Base-by-base conservation (phyloP, 441 rosid genomes). In the Dalechampia spathulata region DNA sequence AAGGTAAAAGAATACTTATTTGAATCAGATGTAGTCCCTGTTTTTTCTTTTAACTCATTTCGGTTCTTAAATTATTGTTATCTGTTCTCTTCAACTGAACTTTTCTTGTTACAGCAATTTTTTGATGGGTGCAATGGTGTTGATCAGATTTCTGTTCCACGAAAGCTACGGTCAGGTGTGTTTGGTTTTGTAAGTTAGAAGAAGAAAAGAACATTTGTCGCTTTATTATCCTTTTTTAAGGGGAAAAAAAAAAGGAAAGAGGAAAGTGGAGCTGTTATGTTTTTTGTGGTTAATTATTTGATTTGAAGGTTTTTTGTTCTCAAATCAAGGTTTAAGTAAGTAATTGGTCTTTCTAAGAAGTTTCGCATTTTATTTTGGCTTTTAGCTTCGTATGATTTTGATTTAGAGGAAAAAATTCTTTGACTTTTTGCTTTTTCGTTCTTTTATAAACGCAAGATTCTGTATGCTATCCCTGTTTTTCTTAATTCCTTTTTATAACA, bases 111-210 rank as follows among this genome's bases (percentile, higher is more conserved):
- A 36, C 63, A 66, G 51, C 73, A 80, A 91, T 63, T 68, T 58
- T 62, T 71, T 52, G 67, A 77, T 55, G 84, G 72, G 59, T 71
- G 57, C 63, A 73, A 73, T 64, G 84, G 80, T 50, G 89, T 77
- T 61, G 79, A 67, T 74, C 90, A 83, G 72, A 82, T 93, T 69
- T 76, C 90, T 66, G 82, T 91, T 65, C 98, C 98, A 17, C 77
- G 98, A 62, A 91, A 83, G 84, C 79, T 87, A 67, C 96, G 98
- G 56, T 87, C 98, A 78, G 96, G 98, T 91, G 98, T 91, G 70
- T 63, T 77, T 67, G 62, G 32, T 66, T 73, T 60, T 32, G 61
- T 70, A 66, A 65, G 63, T 22, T 53, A 38, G 44, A 30, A 30
- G 34, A 30, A 41, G 36, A 36, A 25, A 23, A 42, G 34, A 30